These are phyloP conservation scores for Schrenkiella parvula DNA, from an alignment of 345 rosid species.

Conservation along the genomic window DNA sequence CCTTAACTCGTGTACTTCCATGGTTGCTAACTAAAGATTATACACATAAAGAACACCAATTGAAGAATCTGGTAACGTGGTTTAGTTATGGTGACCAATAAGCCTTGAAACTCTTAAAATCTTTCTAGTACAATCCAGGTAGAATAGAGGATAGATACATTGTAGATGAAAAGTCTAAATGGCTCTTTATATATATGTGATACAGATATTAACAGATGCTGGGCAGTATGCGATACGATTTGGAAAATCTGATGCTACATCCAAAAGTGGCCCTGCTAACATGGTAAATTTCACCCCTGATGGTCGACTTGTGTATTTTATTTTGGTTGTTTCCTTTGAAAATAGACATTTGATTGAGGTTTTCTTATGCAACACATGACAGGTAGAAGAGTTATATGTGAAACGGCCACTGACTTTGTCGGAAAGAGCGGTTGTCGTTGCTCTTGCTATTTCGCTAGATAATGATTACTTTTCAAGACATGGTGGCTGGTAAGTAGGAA, in stretches of 20 bases:
- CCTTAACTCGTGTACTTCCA: not conserved
- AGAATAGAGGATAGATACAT: not conserved
- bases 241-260: conserved; percentile 62
- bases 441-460: conserved; percentile 91
- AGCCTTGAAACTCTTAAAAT: not conserved
- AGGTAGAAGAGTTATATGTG: conserved; percentile 84
- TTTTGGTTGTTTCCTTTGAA: not conserved
- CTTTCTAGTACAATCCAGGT: not conserved
- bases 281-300: conserved; percentile 34
- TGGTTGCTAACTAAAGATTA: too few relatives aligned
- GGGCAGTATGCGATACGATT: conserved; percentile 95
- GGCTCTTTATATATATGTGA: not conserved
- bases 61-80: not conserved
- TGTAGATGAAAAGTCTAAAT: not conserved
- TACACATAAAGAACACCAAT: not conserved
- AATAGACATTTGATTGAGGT: not conserved
- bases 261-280: conserved; percentile 53
- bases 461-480: conserved; percentile 95
- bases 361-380: conserved; percentile 8
- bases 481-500: conserved; percentile 68
- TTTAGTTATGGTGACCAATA: not conserved
- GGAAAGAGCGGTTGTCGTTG: conserved; percentile 79
- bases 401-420: conserved; percentile 57
- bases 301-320: not conserved
- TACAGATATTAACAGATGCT: conserved; percentile 94